These are phyloP conservation scores for Trifolium dubium DNA, from an alignment of 306 rosid genomes.

Conservation along the genomic window DNA sequence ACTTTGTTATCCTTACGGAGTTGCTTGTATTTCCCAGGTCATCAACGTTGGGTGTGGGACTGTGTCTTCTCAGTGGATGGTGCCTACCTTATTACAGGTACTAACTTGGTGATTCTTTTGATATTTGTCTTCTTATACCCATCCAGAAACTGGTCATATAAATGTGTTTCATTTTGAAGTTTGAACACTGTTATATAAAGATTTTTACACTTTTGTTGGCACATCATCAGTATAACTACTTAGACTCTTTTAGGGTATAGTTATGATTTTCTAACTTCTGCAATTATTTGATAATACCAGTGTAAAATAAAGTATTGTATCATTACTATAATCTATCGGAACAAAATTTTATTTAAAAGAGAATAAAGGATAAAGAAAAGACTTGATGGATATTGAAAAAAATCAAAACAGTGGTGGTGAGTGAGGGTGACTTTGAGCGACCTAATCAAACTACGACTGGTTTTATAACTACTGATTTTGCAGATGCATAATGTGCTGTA, in stretches of 20 bases:
- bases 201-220: background rate
- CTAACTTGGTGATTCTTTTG: constrained; percentile 32
- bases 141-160: constrained; percentile 15
- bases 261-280: constrained; percentile 25
- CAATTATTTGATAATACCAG: background rate
- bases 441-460: background rate
- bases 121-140: background rate
- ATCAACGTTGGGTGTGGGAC: constrained; percentile 98
- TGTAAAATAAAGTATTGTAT: constrained; percentile 2
- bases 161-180: background rate
- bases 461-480: background rate
- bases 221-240: background rate
- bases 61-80: constrained; percentile 99
- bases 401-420: background rate
- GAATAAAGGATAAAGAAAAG: background rate
- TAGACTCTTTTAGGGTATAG: background rate
- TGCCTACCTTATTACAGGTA: constrained; percentile 97
- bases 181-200: background rate
- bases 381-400: background rate
- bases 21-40: constrained; percentile 66
- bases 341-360: background rate
- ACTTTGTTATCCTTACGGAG: constrained; percentile 19
- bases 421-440: background rate
- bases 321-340: background rate
- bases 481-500: background rate